These are phyloP conservation scores for Penicillium ucsense DNA, from an alignment of 495 filamentous ascomycete genomes.

Conservation along the genomic window DNA sequence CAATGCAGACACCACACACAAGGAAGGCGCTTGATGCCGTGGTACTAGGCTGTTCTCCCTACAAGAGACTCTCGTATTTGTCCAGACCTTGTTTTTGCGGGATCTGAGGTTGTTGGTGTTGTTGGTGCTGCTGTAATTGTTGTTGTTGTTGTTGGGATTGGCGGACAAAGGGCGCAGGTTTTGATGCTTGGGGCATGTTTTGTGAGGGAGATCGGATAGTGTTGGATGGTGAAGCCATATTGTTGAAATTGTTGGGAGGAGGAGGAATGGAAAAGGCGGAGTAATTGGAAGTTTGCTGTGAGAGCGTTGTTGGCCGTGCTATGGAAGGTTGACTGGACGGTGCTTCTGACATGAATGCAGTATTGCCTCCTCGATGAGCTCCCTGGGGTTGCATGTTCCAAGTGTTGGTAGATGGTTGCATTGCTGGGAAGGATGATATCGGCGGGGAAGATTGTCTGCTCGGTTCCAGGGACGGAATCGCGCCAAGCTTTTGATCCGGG, in stretches of 20 bases:
- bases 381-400: slow-evolving; percentile 20
- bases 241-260: slow-evolving; percentile 20
- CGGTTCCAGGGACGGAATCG: slow-evolving; percentile 42
- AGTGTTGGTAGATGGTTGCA: slow-evolving; percentile 24
- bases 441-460: slow-evolving; percentile 21
- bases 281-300: slow-evolving; percentile 26
- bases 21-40: too few relatives aligned
- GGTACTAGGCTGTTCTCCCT: background rate
- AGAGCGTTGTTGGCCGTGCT: slow-evolving; percentile 7
- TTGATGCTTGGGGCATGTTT: slow-evolving; percentile 6
- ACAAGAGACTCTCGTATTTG: slow-evolving; percentile 75
- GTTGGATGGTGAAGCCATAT: slow-evolving; percentile 6
- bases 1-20: too few relatives aligned
- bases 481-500: slow-evolving; percentile 40
- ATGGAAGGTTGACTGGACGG: slow-evolving; percentile 10
- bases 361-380: slow-evolving; percentile 10
- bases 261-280: slow-evolving; percentile 39
- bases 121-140: background rate
- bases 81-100: slow-evolving; percentile 53
- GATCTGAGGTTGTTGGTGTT: slow-evolving; percentile 18
- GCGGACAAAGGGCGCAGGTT: slow-evolving; percentile 9
- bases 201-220: slow-evolving; percentile 11
- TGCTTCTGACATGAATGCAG: slow-evolving; percentile 22
- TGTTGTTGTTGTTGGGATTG: slow-evolving; percentile 17
- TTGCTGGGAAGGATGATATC: slow-evolving; percentile 18